Base-by-base conservation (phyloP, 2,329 filamentous ascomycete genomes). In the Fusarium dimerum region DNA sequence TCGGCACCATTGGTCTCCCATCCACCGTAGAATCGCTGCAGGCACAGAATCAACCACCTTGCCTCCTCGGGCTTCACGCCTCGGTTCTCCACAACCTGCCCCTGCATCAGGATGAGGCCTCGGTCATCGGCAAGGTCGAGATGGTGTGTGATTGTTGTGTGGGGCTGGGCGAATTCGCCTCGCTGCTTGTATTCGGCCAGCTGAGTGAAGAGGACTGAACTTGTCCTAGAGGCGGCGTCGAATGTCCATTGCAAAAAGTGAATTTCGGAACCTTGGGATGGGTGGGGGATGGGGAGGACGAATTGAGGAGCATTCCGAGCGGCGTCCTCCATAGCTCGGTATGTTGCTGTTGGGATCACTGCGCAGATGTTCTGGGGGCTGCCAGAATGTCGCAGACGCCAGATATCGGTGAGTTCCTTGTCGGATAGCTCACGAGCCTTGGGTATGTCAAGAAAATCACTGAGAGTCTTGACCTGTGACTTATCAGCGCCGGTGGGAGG, bases 211-310 rank as follows among this genome's bases (percentile, higher is more conserved):
- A 99, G 85, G 6, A 97, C 87, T 0, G 88, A 90, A 53, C 82
- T 84, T 4, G 85, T 87, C 54, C 80, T 75, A 16, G 79, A 81
- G 51, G 76, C 76, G 18, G 73, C 75, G 54, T 96, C 92, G 73
- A 96, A 97, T 0, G 89, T 89, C 91, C 95, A 99, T 73, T 99
- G 93, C 56, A 99, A 74, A 72, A 96, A 96, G 74, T 99, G 94
- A 43, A 99, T 92, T 72, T 97, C 94, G 43, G 92, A 90, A 47
- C 90, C 90, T 60, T 78, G 78, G 20, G 72, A 75, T 43, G 75
- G 74, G 72, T 82, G 89, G 60, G 89, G 89, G 7, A 97, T 81
- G 0, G 94, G 94, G 2, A 99, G 83, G 50, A 99, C 87, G 75
- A 99, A 99, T 63, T 92, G 87, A 13, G 94, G 94, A 69, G 93